Evolutionary conservation across 2,329 filamentous ascomycete genomes (phyloP).

Genomic region (Emergomyces africanus): DNA sequence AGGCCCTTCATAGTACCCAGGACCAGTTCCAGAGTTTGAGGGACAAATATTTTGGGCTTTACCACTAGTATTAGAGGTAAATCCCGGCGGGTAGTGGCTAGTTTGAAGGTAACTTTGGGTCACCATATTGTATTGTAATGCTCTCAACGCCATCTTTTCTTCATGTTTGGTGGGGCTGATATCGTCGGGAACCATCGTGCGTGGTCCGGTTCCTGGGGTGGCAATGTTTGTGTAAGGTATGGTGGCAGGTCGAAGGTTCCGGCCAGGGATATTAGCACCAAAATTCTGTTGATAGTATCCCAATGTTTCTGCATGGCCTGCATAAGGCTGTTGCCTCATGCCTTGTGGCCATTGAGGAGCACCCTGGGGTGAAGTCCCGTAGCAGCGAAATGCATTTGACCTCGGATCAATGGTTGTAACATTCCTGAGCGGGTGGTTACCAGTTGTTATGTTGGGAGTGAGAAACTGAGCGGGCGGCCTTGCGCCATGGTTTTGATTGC

Average conservation of each 20-base stretch:
- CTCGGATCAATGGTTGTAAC: conserved; percentile 5
- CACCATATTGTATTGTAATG: background rate
- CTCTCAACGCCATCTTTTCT: conserved; percentile 6
- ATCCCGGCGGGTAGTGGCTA: background rate
- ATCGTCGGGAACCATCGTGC: conserved; percentile 9
- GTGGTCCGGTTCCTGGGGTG: conserved; percentile 3
- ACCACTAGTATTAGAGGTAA: background rate
- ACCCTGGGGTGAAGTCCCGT: background rate
- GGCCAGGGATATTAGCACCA: background rate
- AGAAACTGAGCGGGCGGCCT: conserved; percentile 4
- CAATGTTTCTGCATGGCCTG: background rate
- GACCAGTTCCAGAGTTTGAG: background rate
- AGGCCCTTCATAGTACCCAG: background rate
- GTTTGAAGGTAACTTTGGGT: background rate
- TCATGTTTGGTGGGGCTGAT: conserved; percentile 12
- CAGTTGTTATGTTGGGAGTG: background rate
- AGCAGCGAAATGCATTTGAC: background rate
- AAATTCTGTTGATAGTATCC: background rate
- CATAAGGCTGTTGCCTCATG: background rate
- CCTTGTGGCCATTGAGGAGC: background rate
- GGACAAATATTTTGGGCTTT: background rate
- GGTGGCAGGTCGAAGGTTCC: background rate
- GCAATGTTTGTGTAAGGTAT: background rate
- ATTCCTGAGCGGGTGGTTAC: conserved; percentile 7
- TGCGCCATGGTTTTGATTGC: conserved; percentile 4